These are phyloP conservation scores for Prunella vulgaris DNA, from an alignment of 257 asterid genomes.

Conservation along the genomic window DNA sequence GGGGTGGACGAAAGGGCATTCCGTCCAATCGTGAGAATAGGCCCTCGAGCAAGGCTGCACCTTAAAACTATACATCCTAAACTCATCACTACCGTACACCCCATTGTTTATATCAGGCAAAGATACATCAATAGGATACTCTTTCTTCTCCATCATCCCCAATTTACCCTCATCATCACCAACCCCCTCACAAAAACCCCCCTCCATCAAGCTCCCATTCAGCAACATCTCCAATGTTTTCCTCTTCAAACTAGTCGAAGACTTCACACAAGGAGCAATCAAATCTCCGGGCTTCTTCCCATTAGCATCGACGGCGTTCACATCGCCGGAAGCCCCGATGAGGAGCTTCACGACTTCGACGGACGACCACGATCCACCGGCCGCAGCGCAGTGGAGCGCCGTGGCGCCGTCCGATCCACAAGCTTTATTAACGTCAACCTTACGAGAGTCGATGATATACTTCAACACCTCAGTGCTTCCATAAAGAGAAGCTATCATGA, in stretches of 20 bases:
- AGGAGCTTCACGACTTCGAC: slow-evolving; percentile 52
- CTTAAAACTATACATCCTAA: slow-evolving; percentile 49
- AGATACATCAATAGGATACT: slow-evolving; percentile 58
- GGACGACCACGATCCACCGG: slow-evolving; percentile 56
- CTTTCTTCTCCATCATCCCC: slow-evolving; percentile 43
- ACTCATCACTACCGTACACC: slow-evolving; percentile 41
- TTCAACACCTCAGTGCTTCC: slow-evolving; percentile 64
- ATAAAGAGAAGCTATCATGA: slow-evolving; percentile 68
- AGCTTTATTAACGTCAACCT: slow-evolving; percentile 62
- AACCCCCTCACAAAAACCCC: too few species aligned
- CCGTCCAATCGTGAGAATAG: slow-evolving; percentile 57
- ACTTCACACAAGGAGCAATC: slow-evolving; percentile 41
- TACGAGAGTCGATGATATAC: slow-evolving; percentile 44
- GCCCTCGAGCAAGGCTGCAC: slow-evolving; percentile 59
- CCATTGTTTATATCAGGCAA: slow-evolving; percentile 47
- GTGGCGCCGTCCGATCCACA: slow-evolving; percentile 77
- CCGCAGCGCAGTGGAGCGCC: slow-evolving; percentile 80
- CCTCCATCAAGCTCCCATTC: slow-evolving; percentile 26
- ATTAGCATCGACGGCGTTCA: slow-evolving; percentile 40
- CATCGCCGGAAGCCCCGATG: slow-evolving; percentile 47
- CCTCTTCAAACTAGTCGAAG: slow-evolving; percentile 33
- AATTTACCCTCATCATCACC: slow-evolving; percentile 24
- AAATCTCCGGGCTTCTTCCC: slow-evolving; percentile 66
- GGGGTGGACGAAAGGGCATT: slow-evolving; percentile 55
- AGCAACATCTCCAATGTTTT: slow-evolving; percentile 53